Percentiles rank a stretch among this genome's conserved stretches.
Evolutionary conservation across 768 basidiomycete genomes (phyloP).

Genomic region (Terana coerulea): DNA sequence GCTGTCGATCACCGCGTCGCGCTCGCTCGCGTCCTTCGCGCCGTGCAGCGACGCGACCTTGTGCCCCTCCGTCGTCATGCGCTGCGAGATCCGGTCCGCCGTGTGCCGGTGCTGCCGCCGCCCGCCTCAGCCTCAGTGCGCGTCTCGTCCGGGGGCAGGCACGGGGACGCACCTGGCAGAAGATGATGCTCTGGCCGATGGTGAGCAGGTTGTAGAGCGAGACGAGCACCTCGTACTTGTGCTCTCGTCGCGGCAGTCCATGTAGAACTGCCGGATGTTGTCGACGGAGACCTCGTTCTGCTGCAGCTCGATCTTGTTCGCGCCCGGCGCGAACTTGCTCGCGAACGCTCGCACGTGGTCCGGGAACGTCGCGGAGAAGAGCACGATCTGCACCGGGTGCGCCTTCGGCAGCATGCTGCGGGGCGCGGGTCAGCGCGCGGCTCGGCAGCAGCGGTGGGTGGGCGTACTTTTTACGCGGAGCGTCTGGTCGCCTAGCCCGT

Average conservation of each 20-base stretch:
- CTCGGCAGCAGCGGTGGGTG: not conserved
- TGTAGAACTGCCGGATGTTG: slow-evolving; percentile 94
- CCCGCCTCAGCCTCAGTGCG: not conserved
- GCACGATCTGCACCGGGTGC: slow-evolving; percentile 72
- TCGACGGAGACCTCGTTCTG: slow-evolving; percentile 92
- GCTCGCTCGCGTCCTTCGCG: slow-evolving; percentile 84
- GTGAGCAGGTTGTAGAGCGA: slow-evolving; percentile 87
- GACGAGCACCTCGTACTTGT: slow-evolving; percentile 95
- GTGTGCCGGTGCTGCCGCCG: slow-evolving; percentile 73
- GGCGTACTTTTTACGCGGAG: slow-evolving; percentile 88
- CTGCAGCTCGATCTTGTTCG: slow-evolving; percentile 96
- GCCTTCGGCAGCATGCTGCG: slow-evolving; percentile 54
- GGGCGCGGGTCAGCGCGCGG: not conserved
- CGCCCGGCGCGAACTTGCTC: slow-evolving; percentile 84
- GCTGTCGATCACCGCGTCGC: slow-evolving; percentile 88
- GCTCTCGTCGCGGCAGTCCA: slow-evolving; percentile 92
- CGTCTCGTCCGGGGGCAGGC: no score
- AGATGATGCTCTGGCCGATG: slow-evolving; percentile 98
- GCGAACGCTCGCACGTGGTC: slow-evolving; percentile 92
- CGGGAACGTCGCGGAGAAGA: slow-evolving; percentile 98
- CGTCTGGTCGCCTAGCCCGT: slow-evolving; percentile 92
- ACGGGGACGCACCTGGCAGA: slow-evolving; percentile 85
- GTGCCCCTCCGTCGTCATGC: slow-evolving; percentile 93
- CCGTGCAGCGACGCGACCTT: slow-evolving; percentile 96
- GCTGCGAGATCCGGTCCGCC: slow-evolving; percentile 85